These are phyloP conservation scores for Lathyrus aphaca DNA, from an alignment of 306 rosid genomes.

Conservation along the genomic window DNA sequence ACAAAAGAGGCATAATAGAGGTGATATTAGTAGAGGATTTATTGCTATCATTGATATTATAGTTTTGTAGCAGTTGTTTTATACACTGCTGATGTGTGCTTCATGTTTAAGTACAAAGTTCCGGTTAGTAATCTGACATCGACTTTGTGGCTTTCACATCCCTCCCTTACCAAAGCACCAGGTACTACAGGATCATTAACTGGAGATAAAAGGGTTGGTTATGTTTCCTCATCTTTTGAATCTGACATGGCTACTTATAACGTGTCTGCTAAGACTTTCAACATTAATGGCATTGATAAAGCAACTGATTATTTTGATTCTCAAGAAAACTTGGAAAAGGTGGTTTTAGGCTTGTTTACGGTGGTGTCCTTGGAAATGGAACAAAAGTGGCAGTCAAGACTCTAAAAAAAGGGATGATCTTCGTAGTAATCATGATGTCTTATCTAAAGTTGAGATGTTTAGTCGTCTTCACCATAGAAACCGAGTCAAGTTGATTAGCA, in stretches of 20 bases:
- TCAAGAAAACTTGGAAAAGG: constrained; percentile 88
- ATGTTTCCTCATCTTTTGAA: constrained; percentile 61
- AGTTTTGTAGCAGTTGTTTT: constrained; percentile 54
- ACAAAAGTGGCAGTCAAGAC: constrained; percentile 84
- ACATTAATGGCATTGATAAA: constrained; percentile 58
- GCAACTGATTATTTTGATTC: constrained; percentile 65
- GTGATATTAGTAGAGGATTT: constrained; percentile 54
- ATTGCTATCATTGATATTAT: constrained; percentile 65
- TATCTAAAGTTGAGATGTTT: constrained; percentile 93
- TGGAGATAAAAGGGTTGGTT: constrained; percentile 59
- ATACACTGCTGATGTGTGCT: constrained; percentile 59
- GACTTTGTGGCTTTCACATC: constrained; percentile 45
- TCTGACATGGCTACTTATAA: constrained; percentile 71
- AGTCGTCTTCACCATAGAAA: constrained; percentile 94
- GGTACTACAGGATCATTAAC: constrained; percentile 63
- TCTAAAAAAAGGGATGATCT: constrained; percentile 73
- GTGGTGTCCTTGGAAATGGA: constrained; percentile 71
- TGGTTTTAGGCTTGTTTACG: constrained; percentile 83
- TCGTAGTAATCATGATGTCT: constrained; percentile 81
- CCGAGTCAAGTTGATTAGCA: constrained; percentile 83
- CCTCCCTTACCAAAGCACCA: constrained; percentile 61
- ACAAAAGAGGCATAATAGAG: constrained; percentile 52
- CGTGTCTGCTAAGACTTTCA: constrained; percentile 76
- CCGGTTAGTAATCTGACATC: constrained; percentile 44
- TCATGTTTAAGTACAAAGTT: constrained; percentile 56